Evolutionary conservation across 768 basidiomycete species (phyloP).

Genomic region (Peribolospora baueri): DNA sequence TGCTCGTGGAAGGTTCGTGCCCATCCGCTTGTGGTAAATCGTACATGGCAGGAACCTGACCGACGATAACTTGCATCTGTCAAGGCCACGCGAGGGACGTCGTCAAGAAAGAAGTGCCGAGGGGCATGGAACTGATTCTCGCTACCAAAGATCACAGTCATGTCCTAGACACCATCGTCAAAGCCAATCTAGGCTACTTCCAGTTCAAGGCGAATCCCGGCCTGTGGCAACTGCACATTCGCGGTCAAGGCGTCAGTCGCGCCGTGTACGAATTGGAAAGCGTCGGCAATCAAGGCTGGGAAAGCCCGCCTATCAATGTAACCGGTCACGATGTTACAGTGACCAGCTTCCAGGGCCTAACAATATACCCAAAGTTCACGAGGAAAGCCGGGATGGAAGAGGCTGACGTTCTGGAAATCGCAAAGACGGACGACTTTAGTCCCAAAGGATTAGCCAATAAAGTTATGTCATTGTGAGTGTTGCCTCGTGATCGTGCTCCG

Average conservation of each 20-base stretch:
- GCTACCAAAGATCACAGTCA: no score
- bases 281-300: slow-evolving; percentile 71
- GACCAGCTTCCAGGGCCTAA: slow-evolving; percentile 72
- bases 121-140: no score
- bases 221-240: slow-evolving; percentile 55
- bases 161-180: slow-evolving; percentile 50
- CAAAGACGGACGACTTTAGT: slow-evolving; percentile 1
- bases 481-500: background rate
- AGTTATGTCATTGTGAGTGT: slow-evolving; percentile 27
- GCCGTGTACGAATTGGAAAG: slow-evolving; percentile 64
- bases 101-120: no score
- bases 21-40: no score
- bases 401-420: slow-evolving; percentile 48
- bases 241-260: slow-evolving; percentile 43
- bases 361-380: slow-evolving; percentile 54
- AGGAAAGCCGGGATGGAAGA: slow-evolving; percentile 52
- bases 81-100: no score
- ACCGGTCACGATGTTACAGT: slow-evolving; percentile 51
- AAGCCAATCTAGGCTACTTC: slow-evolving; percentile 83
- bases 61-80: no score
- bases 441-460: slow-evolving; percentile 15
- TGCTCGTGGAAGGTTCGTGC: slow-evolving; percentile 61
- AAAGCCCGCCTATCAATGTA: slow-evolving; percentile 42
- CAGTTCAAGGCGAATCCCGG: slow-evolving; percentile 90
- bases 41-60: no score